These are phyloP conservation scores for Prunus salicina DNA, from an alignment of 306 rosid species.

Conservation along the genomic window DNA sequence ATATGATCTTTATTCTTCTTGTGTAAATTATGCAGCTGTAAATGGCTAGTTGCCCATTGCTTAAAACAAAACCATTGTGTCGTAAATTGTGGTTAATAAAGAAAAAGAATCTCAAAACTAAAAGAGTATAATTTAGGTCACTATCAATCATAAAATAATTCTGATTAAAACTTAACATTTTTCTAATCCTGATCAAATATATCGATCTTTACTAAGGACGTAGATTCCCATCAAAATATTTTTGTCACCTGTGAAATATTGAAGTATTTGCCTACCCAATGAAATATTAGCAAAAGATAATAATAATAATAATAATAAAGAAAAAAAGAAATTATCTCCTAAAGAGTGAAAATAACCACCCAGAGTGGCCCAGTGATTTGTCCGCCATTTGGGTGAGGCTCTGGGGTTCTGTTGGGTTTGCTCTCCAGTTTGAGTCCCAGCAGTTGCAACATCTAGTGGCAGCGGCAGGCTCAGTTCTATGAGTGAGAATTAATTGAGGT, in stretches of 20 bases:
- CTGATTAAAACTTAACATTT: neutral
- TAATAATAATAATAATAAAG: neutral
- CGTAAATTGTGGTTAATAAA: neutral
- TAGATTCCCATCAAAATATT: neutral
- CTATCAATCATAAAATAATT: neutral
- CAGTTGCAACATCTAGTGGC: too few species aligned
- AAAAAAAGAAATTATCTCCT: too few species aligned
- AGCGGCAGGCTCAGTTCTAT: too few species aligned
- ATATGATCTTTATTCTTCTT: neutral
- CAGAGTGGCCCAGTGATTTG: too few species aligned
- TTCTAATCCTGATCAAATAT: neutral
- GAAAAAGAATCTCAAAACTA: neutral
- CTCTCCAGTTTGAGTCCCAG: too few species aligned
- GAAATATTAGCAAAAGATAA: too few species aligned
- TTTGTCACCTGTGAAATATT: neutral
- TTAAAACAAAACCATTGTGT: neutral
- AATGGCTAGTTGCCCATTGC: neutral
- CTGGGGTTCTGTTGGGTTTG: too few species aligned
- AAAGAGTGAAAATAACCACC: neutral
- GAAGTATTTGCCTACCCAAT: neutral
- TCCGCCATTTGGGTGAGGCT: too few species aligned
- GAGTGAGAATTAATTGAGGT: too few species aligned
- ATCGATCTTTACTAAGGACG: neutral
- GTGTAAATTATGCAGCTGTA: constrained; percentile 9
- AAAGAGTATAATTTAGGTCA: neutral